phyloP scores from a whole-genome alignment of 805 yeast genomes.

The Saccharomycopsis selenospora region DNA sequence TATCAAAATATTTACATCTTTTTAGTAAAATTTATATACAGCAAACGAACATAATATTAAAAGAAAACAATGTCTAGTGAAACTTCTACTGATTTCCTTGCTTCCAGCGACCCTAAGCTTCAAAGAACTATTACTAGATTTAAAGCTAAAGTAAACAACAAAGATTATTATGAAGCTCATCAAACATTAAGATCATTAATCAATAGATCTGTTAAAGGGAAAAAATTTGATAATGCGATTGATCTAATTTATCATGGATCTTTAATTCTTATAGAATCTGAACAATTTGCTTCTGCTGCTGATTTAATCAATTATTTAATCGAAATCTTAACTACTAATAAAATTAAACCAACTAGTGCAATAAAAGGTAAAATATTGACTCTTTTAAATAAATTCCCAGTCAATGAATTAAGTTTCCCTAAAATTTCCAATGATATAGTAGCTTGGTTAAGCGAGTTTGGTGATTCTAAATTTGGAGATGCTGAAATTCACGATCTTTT shows the following conservation, averaged over 20 bases:
- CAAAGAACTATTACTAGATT: constrained; percentile 58
- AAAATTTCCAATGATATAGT: constrained; percentile 61
- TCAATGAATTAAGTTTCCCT: constrained; percentile 53
- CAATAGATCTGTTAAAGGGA: constrained; percentile 68
- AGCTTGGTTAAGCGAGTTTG: constrained; percentile 48
- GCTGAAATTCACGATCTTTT: constrained; percentile 65
- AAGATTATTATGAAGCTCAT: constrained; percentile 90
- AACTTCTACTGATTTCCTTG: constrained; percentile 5
- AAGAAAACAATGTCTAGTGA: no score
- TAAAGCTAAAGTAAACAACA: constrained; percentile 57
- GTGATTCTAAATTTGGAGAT: constrained; percentile 59
- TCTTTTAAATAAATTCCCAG: constrained; percentile 36
- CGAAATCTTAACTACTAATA: constrained; percentile 56
- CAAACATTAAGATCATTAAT: constrained; percentile 88
- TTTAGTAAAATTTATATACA: no score
- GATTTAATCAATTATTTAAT: constrained; percentile 68
- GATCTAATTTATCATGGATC: constrained; percentile 71
- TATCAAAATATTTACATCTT: no score
- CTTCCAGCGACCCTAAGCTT: constrained; percentile 34
- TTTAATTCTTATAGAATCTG: constrained; percentile 54
- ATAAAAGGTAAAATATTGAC: constrained; percentile 34
- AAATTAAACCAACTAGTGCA: constrained; percentile 25
- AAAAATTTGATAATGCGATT: constrained; percentile 62
- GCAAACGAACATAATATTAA: no score
- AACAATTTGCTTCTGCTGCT: constrained; percentile 73